Evolutionary conservation across 2,329 filamentous ascomycete genomes (phyloP), one percentile per base, ranked within the genome.

Genomic region (Exophiala aquamarina): DNA sequence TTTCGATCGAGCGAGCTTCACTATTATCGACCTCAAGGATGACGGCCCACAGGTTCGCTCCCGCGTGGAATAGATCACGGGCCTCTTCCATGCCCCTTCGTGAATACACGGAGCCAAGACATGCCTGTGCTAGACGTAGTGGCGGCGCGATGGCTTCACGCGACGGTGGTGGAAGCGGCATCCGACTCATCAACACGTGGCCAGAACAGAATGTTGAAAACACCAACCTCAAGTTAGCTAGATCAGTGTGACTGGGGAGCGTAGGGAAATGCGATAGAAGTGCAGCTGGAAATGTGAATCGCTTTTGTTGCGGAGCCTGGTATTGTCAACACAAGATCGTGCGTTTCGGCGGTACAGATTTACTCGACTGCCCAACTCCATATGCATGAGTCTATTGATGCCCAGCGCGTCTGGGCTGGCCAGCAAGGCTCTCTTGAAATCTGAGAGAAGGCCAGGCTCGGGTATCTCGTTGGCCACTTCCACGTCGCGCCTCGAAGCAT

Each of bases 1-100:
- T 19, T 10, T 48, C 45, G 5, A 48, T n/a, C 3, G 45, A 28
- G 3, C 45, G 17, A 4, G 45, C 39, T 31, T 48, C 45, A 35
- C 45, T 42, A 23, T 48, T 48, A 19, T 48, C 45, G 3, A 37
- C 29, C 32, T 48, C 45, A n/a, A 32, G 4, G 29, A 38, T 48
- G 21, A 32, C 18, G n/a, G 14, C 32, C 45, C 45, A 48, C 5
- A 48, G 39, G 11, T 17, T 15, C 10, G 8, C 8, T 9, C 15
- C 29, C 9, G 45, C 45, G 4, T 29, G 39, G 15, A 28, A 48
- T 5, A 48, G 33, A 10, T 41, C 13, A n/a, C 39, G 19, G 6
- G 38, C 17, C 18, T 13, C 21, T 20, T 41, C 32, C 14, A 5
- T 8, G 7, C n/a, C 29, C 20, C 19, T n/a, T 3, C 4, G 15